Evolutionary conservation across 164 flowering plant species (phyloP).

Genomic region (Amborella trichopoda): DNA sequence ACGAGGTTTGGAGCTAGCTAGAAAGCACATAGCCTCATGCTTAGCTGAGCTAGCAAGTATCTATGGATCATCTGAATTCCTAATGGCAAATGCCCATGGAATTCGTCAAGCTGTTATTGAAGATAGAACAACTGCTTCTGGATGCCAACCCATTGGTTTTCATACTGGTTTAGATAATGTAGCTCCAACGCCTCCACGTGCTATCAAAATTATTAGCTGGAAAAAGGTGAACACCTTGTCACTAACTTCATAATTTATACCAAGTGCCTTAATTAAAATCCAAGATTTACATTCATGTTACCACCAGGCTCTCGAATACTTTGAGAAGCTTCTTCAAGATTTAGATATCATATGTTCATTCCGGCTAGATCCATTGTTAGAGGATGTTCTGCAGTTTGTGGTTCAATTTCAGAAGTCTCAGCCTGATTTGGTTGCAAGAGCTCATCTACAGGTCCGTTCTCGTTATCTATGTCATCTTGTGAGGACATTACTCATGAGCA

Average conservation of each 20-base stretch:
- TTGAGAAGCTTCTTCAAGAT: conserved; percentile 80
- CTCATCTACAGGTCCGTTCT: conserved; percentile 77
- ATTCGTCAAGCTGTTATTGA: conserved; percentile 23
- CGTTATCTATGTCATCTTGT: no score
- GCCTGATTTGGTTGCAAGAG: conserved; percentile 96
- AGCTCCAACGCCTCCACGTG: conserved; percentile 93
- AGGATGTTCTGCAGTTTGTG: conserved; percentile 57
- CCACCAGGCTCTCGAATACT: conserved; percentile 75
- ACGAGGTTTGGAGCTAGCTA: conserved; percentile 82
- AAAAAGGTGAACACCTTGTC: conserved; percentile 38
- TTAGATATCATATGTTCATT: conserved; percentile 62
- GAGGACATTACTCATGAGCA: no score
- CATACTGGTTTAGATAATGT: conserved; percentile 73
- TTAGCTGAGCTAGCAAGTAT: conserved; percentile 51
- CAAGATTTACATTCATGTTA: conserved; percentile 6
- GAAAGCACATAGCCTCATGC: conserved; percentile 79
- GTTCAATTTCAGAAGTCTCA: conserved; percentile 72
- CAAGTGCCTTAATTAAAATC: conserved; percentile 1
- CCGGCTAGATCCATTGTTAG: conserved; percentile 49
- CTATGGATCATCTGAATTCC: conserved; percentile 41
- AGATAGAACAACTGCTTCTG: conserved; percentile 81
- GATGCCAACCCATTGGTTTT: conserved; percentile 79
- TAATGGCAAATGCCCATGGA: conserved; percentile 27
- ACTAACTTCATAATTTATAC: neutral
- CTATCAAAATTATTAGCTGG: conserved; percentile 75